phyloP scores from a whole-genome alignment of 225 moss, liverwort and hornwort species.

The Takakia lepidozioides region DNA sequence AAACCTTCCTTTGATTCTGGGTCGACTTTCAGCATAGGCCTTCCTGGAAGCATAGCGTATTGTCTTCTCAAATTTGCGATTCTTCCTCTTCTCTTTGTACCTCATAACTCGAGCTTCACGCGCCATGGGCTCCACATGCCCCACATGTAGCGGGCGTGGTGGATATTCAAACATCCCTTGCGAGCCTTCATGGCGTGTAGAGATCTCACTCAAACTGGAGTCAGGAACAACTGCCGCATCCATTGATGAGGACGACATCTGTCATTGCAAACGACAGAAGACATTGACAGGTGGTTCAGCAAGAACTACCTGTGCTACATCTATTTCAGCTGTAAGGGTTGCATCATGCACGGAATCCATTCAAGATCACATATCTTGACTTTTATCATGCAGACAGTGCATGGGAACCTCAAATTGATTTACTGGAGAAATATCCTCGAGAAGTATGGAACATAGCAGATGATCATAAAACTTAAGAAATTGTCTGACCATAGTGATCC shows the following conservation, averaged over 20 bases:
- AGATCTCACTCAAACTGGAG: slow-evolving; percentile 68
- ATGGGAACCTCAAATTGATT: too few species aligned
- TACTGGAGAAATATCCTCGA: too few species aligned
- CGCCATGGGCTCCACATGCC: slow-evolving; percentile 48
- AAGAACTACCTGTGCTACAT: too few species aligned
- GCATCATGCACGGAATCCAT: too few species aligned
- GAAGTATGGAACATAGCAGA: too few species aligned
- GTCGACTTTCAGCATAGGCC: slow-evolving; percentile 84
- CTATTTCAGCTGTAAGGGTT: too few species aligned
- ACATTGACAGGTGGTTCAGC: too few species aligned
- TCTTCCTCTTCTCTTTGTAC: slow-evolving; percentile 97
- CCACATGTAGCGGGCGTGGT: slow-evolving; percentile 37
- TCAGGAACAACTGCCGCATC: slow-evolving; percentile 86
- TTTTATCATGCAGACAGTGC: too few species aligned
- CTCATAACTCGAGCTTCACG: slow-evolving; percentile 88
- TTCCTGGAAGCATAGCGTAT: slow-evolving; percentile 91
- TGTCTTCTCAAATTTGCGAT: slow-evolving; percentile 88
- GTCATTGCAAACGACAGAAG: too few species aligned
- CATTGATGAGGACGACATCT: slow-evolving; percentile 89
- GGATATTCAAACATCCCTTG: slow-evolving; percentile 46
- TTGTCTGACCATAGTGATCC: too few species aligned
- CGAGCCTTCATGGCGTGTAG: slow-evolving; percentile 52
- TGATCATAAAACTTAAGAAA: too few species aligned
- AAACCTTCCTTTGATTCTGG: slow-evolving; percentile 88
- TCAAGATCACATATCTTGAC: too few species aligned